phyloP scores from a whole-genome alignment of 305 asterid genomes.

The Ajuga reptans region DNA sequence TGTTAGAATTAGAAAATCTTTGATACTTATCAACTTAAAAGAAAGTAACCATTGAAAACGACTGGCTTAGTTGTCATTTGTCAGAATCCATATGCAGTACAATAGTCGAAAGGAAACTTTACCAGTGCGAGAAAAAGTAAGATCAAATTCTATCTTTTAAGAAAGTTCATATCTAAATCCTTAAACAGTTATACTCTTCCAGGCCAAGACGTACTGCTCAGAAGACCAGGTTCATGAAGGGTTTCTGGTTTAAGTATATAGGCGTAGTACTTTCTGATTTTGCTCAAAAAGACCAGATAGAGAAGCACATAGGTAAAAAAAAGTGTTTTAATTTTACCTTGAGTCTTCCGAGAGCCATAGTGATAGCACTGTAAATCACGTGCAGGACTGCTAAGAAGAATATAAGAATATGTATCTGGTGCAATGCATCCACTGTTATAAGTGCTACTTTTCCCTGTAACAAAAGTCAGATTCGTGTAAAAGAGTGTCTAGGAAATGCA shows the following conservation, averaged over 20 bases:
- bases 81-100: background rate
- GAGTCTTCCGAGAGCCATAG: slow-evolving; percentile 63
- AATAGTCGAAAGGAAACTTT: background rate
- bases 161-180: no score
- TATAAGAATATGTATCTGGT: slow-evolving; percentile 62
- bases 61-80: background rate
- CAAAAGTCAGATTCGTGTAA: background rate
- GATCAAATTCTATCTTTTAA: background rate
- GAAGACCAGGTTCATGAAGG: background rate
- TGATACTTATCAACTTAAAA: no score
- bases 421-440: slow-evolving; percentile 52
- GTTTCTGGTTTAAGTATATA: no score
- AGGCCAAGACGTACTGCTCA: background rate
- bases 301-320: background rate
- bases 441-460: slow-evolving; percentile 41
- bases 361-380: slow-evolving; percentile 50
- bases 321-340: slow-evolving; percentile 37
- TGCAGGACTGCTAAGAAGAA: slow-evolving; percentile 65
- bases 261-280: no score
- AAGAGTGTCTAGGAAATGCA: background rate
- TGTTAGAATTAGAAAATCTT: background rate
- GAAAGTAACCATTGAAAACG: background rate
- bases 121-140: background rate
- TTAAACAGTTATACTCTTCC: background rate
- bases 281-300: background rate